phyloP scores from a whole-genome alignment of 75 land plant genomes.

The Sequoiadendron giganteum region DNA sequence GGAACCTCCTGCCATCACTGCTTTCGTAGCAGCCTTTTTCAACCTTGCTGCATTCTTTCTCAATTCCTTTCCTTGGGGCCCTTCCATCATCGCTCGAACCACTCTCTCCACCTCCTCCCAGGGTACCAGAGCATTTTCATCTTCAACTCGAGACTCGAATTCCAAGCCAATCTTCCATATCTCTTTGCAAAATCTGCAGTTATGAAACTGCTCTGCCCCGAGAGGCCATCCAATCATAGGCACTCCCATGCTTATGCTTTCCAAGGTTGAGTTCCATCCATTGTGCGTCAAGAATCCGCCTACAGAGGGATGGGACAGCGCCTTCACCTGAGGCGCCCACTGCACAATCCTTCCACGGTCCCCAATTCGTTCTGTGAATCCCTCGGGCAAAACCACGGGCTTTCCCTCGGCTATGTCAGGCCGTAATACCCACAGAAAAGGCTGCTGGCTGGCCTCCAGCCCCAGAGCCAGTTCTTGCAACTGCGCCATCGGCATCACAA shows the following conservation, averaged over 20 bases:
- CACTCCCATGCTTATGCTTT: slow-evolving; percentile 27
- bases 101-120: not conserved
- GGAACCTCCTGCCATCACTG: not conserved
- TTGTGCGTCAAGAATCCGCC: slow-evolving; percentile 34
- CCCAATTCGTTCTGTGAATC: not conserved
- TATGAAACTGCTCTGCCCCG: slow-evolving; percentile 17
- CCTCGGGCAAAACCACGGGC: not conserved
- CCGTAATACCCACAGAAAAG: slow-evolving; percentile 26
- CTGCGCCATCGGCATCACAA: slow-evolving; percentile 4
- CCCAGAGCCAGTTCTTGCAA: slow-evolving; percentile 17
- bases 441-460: slow-evolving; percentile 14
- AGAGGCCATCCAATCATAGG: slow-evolving; percentile 28
- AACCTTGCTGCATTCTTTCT: not conserved
- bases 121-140: not conserved
- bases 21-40: not conserved
- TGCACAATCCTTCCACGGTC: slow-evolving; percentile 13
- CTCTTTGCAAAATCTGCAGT: not conserved
- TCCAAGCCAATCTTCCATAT: not conserved
- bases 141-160: not conserved
- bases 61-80: not conserved
- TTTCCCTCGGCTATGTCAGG: slow-evolving; percentile 7
- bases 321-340: slow-evolving; percentile 35
- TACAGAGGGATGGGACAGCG: slow-evolving; percentile 30
- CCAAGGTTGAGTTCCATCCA: slow-evolving; percentile 38
- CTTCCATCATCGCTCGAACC: not conserved